Conservation (phyloP, 768 basidiomycete species). For the Chalciporus piperatus region DNA sequence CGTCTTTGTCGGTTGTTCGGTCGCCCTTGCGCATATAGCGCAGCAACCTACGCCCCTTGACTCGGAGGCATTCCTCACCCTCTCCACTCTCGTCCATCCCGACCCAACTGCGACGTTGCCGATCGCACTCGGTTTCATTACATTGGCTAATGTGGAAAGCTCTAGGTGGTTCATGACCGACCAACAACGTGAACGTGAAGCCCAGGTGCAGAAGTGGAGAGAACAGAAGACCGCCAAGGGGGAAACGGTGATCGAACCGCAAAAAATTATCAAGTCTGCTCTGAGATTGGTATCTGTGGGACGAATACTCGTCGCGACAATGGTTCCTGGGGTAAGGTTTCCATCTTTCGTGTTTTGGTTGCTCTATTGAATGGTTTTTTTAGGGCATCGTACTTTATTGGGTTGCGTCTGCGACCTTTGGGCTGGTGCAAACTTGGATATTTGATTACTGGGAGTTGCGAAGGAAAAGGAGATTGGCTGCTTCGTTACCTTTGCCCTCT, state of each 20-base stretch:
- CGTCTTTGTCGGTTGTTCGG: constrained; percentile 64
- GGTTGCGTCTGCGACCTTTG: constrained; percentile 73
- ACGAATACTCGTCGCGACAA: constrained; percentile 63
- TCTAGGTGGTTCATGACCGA: constrained; percentile 69
- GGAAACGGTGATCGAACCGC: constrained; percentile 44
- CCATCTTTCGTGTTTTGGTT: constrained; percentile 17
- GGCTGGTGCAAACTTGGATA: constrained; percentile 70
- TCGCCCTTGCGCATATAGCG: constrained; percentile 54
- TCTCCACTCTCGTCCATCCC: constrained; percentile 65
- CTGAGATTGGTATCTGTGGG: constrained; percentile 58
- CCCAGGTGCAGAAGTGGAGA: constrained; percentile 45
- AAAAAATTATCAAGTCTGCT: constrained; percentile 50
- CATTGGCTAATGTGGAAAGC: constrained; percentile 78
- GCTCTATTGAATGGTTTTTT: constrained; percentile 6
- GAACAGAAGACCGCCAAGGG: constrained; percentile 42
- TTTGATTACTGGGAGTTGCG: constrained; percentile 62
- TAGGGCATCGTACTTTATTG: constrained; percentile 71
- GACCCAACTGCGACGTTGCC: constrained; percentile 72
- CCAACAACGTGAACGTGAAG: constrained; percentile 50
- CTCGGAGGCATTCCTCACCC: constrained; percentile 72
- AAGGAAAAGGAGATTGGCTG: constrained; percentile 27
- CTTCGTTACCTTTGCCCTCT: background rate
- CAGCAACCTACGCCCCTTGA: constrained; percentile 64
- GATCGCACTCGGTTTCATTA: constrained; percentile 67
- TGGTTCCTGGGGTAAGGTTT: constrained; percentile 63